phyloP scores from a whole-genome alignment of 129 eudicot species.

The Cynara cardunculus region DNA sequence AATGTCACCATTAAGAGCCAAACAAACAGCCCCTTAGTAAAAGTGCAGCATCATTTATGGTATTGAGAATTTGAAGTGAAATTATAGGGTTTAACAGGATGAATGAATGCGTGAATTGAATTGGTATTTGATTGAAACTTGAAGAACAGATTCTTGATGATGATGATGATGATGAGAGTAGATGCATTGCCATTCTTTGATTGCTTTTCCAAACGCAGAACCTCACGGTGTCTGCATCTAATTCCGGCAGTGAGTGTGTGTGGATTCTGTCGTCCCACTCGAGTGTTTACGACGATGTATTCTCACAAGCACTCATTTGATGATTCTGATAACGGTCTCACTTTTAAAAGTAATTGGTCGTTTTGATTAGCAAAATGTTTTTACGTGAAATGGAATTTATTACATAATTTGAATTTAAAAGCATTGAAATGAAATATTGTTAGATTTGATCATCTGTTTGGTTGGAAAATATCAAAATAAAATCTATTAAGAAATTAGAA shows the following conservation, averaged over 20 bases:
- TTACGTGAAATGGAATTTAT: no score
- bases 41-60: background rate
- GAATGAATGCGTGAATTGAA: slow-evolving; percentile 20
- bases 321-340: slow-evolving; percentile 6
- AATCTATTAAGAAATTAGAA: no score
- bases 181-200: slow-evolving; percentile 30
- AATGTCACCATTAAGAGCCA: no score
- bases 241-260: background rate
- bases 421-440: no score
- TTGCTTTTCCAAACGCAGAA: background rate
- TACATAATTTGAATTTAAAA: no score
- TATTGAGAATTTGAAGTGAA: slow-evolving; percentile 6
- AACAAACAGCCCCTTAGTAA: no score
- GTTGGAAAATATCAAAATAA: no score
- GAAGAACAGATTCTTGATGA: slow-evolving; percentile 21
- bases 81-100: slow-evolving; percentile 6
- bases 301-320: slow-evolving; percentile 13
- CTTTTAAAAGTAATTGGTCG: no score
- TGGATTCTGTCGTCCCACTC: background rate
- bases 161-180: slow-evolving; percentile 31
- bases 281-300: background rate
- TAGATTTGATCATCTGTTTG: no score
- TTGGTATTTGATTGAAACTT: slow-evolving; percentile 18
- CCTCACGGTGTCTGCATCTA: background rate
- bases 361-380: no score